Base-by-base conservation (phyloP, 768 basidiomycete species). In the Rhodocollybia butyracea region DNA sequence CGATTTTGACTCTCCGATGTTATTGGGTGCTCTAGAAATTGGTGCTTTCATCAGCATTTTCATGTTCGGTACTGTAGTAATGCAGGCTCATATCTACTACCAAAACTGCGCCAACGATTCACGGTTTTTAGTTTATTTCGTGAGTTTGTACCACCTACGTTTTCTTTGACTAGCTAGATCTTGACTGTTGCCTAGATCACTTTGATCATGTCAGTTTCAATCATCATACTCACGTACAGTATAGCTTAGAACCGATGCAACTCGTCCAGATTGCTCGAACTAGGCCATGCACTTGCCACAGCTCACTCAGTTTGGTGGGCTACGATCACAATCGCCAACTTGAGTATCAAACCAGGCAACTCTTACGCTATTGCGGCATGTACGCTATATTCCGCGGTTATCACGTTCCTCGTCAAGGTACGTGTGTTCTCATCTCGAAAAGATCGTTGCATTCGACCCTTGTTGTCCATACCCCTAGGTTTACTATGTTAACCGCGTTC, bases 401-500 rank as follows among this genome's bases (percentile, higher is more conserved):
- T 40, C 1, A 51, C 50, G 12, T 29, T 27, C 19, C 24, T 51
- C 22, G 50, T 51, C 38, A 38, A 51, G 50, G 50, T 51, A 30
- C 27, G 13, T 13, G 15, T 38, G 38, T 55, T 46, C 43, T 21
- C 4, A 21, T 5, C 21, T 42, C 3, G 31, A 11, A 29, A 12
- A 22, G 15, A 45, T 7, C 19, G 40, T 30, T 27, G 43, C 27
- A n/a, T 24, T 15, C 11, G 27, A 29, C 22, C 12, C n/a, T 36
- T 13, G 3, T 26, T 30, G 5, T 39, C 38, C 7, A 11, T 3
- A 22, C n/a, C 19, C 24, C 26, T n/a, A 65, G 66, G 41, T 36
- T 17, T 69, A 63, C 51, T 68, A 66, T 51, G 56, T 63, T n/a
- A 60, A 57, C 29, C 64, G 67, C 3, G 61, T 68, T 13, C 61